phyloP scores from a whole-genome alignment of 2,329 filamentous ascomycete genomes.

The Pseudocercospora fuligena region DNA sequence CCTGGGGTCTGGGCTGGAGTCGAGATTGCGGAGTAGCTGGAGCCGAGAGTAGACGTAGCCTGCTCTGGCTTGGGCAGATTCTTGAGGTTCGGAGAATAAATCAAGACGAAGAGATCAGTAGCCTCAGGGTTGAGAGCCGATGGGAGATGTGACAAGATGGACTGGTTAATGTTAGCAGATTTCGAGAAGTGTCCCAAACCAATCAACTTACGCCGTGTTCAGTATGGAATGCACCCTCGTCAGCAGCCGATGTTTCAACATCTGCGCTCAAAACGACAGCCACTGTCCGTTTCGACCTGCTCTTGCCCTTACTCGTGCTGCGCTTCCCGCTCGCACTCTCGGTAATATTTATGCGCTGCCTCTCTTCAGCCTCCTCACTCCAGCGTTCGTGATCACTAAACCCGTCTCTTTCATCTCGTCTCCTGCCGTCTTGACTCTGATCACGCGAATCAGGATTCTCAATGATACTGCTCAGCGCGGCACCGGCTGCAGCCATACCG shows the following conservation, averaged over 20 bases:
- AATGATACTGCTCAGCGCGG: constrained; percentile 79
- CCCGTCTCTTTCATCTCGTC: constrained; percentile 35
- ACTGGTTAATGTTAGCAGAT: constrained; percentile 44
- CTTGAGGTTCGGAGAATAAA: constrained; percentile 79
- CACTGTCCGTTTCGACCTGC: constrained; percentile 67
- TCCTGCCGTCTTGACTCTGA: constrained; percentile 51
- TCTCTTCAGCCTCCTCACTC: constrained; percentile 84
- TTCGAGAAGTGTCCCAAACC: neutral
- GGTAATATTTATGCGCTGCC: constrained; percentile 42
- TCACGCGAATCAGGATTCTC: constrained; percentile 78
- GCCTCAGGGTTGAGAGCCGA: constrained; percentile 73
- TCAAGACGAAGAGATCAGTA: constrained; percentile 82
- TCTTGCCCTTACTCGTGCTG: constrained; percentile 27
- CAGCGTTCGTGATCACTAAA: constrained; percentile 79
- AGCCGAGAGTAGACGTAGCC: constrained; percentile 69
- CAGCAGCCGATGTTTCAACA: constrained; percentile 58
- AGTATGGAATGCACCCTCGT: constrained; percentile 62
- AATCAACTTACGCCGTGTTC: constrained; percentile 76
- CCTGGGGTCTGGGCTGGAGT: constrained; percentile 65
- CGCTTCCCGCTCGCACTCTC: constrained; percentile 31
- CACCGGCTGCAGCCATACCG: constrained; percentile 80
- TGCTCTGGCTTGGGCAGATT: constrained; percentile 41
- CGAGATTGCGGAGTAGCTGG: constrained; percentile 86
- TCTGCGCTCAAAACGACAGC: constrained; percentile 87
- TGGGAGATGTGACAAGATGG: constrained; percentile 85